Conservation (phyloP, 495 filamentous ascomycete genomes). For the Xylaria flabelliformis region DNA sequence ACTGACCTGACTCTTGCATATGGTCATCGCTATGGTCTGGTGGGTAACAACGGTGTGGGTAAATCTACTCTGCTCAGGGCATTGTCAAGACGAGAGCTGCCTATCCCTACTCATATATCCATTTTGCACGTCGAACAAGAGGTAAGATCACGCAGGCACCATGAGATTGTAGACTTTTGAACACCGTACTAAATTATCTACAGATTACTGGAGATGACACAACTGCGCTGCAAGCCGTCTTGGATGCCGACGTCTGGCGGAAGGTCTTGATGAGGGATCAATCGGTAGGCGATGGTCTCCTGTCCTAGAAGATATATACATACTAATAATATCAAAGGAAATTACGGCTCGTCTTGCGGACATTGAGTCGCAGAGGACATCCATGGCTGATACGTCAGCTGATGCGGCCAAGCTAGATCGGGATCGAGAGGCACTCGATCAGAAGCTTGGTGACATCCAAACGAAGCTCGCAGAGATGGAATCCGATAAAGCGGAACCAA, state of each 20-base stretch:
- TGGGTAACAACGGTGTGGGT: conserved; percentile 99
- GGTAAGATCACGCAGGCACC: conserved; percentile 53
- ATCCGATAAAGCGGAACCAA: conserved; percentile 94
- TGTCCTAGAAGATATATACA: background rate
- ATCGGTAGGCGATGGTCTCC: conserved; percentile 61
- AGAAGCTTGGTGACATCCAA: conserved; percentile 88
- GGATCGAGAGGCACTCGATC: conserved; percentile 87
- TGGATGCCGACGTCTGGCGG: conserved; percentile 98
- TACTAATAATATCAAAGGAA: conserved; percentile 63
- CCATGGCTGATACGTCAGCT: conserved; percentile 82
- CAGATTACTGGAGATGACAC: conserved; percentile 97
- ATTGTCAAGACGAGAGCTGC: conserved; percentile 88
- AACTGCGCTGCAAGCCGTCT: conserved; percentile 89
- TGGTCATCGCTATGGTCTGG: conserved; percentile 93
- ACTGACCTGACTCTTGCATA: conserved; percentile 89
- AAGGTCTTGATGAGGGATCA: conserved; percentile 94
- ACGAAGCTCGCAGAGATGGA: conserved; percentile 97
- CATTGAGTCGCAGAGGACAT: conserved; percentile 79
- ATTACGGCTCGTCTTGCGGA: conserved; percentile 78
- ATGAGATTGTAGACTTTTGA: background rate
- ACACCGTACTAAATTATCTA: conserved; percentile 30
- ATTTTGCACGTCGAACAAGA: conserved; percentile 99
- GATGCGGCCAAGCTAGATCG: conserved; percentile 84
- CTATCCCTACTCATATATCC: conserved; percentile 95
- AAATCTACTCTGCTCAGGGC: conserved; percentile 95